Evolutionary conservation across 2,329 filamentous ascomycete species (phyloP).

Genomic region (Aspergillus felis): DNA sequence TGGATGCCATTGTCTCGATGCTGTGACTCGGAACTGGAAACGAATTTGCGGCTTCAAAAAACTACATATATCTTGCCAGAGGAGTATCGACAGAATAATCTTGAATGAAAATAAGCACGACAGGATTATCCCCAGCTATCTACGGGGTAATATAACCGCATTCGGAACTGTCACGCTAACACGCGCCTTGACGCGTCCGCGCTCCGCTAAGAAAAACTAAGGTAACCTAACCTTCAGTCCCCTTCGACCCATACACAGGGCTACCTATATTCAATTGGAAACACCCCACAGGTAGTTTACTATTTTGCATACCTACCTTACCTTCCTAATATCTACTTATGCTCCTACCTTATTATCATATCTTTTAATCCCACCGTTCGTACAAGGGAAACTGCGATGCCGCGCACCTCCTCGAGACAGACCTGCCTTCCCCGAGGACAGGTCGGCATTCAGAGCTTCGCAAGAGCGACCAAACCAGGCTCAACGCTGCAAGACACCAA

Average conservation of each 20-base stretch:
- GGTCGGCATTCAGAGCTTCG: slow-evolving; percentile 43
- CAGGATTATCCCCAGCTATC: background rate
- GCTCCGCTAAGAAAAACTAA: slow-evolving; percentile 12
- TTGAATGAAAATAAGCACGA: background rate
- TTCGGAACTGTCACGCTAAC: slow-evolving; percentile 12
- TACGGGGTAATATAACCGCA: slow-evolving; percentile 11
- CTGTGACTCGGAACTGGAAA: background rate
- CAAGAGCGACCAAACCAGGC: slow-evolving; percentile 43
- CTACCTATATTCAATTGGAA: slow-evolving; percentile 2
- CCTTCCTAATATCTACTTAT: slow-evolving; percentile 6
- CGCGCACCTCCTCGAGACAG: slow-evolving; percentile 27
- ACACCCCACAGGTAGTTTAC: background rate
- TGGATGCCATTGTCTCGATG: background rate
- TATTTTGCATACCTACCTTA: slow-evolving; percentile 6
- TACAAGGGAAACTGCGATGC: slow-evolving; percentile 25
- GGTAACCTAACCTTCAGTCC: background rate
- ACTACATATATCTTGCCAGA: background rate
- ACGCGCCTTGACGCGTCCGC: slow-evolving; percentile 17
- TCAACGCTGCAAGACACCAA: slow-evolving; percentile 21
- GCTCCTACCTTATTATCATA: slow-evolving; percentile 7
- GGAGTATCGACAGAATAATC: background rate
- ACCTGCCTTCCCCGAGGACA: slow-evolving; percentile 31
- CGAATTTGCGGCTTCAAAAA: background rate
- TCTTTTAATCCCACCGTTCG: slow-evolving; percentile 10
- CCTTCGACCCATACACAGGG: slow-evolving; percentile 2